Base-by-base conservation (phyloP, 2,329 filamentous ascomycete genomes). In the Botryotinia calthae region DNA sequence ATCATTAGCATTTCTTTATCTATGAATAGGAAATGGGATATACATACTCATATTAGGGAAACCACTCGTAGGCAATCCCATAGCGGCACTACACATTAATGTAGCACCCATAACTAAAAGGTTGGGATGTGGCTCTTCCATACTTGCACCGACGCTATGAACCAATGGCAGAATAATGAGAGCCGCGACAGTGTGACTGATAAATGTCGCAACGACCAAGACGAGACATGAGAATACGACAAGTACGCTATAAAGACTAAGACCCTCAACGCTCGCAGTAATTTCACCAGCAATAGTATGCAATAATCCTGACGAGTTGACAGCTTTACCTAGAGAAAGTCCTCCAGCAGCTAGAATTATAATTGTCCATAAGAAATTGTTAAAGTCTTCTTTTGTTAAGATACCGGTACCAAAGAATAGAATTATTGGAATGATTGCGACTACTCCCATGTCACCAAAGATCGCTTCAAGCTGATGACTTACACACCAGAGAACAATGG, bases 311-410 rank as follows among this genome's bases (percentile, higher is more conserved):
- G 95, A 98, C 0, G 93, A 96, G 76, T 94, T 95, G 73, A 99
- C 96, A 0, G 95, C 93, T 82, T 97, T 98, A 72, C 96, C 96
- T 0, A 99, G 89, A 1, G 94, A 94, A 48, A 99, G 85, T 12
- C 96, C 96, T 64, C 96, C 96, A 0, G 96, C 95, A 0, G 96
- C 96, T 31, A 99, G 90, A 79, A 99, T 98, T 83, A 99, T 98
- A 82, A 99, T 99, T 31, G 97, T 99, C 96, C 96, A 99, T 56
- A 98, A 91, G 82, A 99, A 99, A 82, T 99, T 99, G 86, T 99
- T 99, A 82, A 99, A 99, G 83, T 99, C 96, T 83, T 98, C 96
- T 83, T 98, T 99, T 66, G 95, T 98, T 46, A 99, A 86, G 77
- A 98, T 95, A 18, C 96, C 96, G 2, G 94, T 95, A 71, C 96